Conservation (phyloP, 306 rosid species). For the Malus domestica region DNA sequence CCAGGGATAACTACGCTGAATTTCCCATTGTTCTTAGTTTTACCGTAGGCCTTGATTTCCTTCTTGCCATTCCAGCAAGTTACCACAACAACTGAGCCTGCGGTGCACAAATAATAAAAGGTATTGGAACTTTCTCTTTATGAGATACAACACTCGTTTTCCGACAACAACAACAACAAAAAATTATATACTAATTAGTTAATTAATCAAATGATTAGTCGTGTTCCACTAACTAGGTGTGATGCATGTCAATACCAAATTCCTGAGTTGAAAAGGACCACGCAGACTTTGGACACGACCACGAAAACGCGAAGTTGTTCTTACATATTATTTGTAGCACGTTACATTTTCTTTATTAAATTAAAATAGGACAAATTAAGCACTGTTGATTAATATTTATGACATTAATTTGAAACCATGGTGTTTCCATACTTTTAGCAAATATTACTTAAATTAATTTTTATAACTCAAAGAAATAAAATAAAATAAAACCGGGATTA, state of each 20-base stretch:
- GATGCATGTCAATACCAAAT: not conserved
- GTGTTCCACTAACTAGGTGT: not conserved
- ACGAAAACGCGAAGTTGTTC: not conserved
- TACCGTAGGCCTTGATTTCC: slow-evolving; percentile 57
- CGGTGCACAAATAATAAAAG: not conserved
- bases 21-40: slow-evolving; percentile 78
- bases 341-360: not conserved
- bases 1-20: slow-evolving; percentile 48
- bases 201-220: not conserved
- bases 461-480: not conserved
- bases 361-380: not conserved
- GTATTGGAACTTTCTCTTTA: not conserved
- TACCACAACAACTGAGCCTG: slow-evolving; percentile 80
- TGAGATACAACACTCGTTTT: not conserved
- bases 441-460: not conserved
- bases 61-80: slow-evolving; percentile 63
- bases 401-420: not conserved
- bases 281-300: not conserved
- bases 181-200: not conserved
- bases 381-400: not conserved
- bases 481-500: not conserved
- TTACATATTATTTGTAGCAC: not conserved
- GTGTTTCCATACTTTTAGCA: not conserved
- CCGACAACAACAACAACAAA: not conserved
- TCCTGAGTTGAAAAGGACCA: not conserved